Conservation (phyloP, 2,329 filamentous ascomycete genomes). For the Penicillium hordei region DNA sequence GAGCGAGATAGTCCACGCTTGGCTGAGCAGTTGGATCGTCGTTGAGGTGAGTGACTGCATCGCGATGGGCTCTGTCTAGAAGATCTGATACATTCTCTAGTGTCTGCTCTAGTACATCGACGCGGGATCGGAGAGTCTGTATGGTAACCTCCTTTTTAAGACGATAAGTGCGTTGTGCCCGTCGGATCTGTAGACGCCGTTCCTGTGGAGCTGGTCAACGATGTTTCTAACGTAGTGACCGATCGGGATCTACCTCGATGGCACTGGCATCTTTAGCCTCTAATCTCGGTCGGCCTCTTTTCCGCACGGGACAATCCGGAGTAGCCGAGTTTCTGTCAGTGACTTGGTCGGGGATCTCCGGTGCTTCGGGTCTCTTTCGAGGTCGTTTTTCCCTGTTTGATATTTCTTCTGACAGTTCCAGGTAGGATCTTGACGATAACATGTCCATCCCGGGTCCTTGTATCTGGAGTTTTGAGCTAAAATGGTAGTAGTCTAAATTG, state of each 20-base stretch:
- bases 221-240: background rate
- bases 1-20: slow-evolving; percentile 4
- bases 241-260: slow-evolving; percentile 18
- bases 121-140: slow-evolving; percentile 67
- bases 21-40: background rate
- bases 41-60: background rate
- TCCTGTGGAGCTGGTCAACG: slow-evolving; percentile 20
- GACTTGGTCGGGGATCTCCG: slow-evolving; percentile 13
- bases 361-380: slow-evolving; percentile 1
- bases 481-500: too few relatives aligned
- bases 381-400: background rate
- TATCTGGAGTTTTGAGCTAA: slow-evolving; percentile 5
- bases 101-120: slow-evolving; percentile 62
- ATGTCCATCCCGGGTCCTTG: slow-evolving; percentile 7
- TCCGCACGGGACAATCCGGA: slow-evolving; percentile 17
- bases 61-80: slow-evolving; percentile 1
- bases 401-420: slow-evolving; percentile 11
- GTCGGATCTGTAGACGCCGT: slow-evolving; percentile 80
- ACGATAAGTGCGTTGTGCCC: slow-evolving; percentile 82
- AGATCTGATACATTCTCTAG: slow-evolving; percentile 22
- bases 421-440: slow-evolving; percentile 23
- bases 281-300: slow-evolving; percentile 23
- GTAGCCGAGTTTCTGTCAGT: background rate
- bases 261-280: slow-evolving; percentile 24
- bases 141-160: slow-evolving; percentile 83